A percentile compares a stretch with the other conserved stretches of the same genome.
These are phyloP conservation scores for Fusarium sp. DNA, from an alignment of 2,329 filamentous ascomycete genomes.

Conservation along the genomic window DNA sequence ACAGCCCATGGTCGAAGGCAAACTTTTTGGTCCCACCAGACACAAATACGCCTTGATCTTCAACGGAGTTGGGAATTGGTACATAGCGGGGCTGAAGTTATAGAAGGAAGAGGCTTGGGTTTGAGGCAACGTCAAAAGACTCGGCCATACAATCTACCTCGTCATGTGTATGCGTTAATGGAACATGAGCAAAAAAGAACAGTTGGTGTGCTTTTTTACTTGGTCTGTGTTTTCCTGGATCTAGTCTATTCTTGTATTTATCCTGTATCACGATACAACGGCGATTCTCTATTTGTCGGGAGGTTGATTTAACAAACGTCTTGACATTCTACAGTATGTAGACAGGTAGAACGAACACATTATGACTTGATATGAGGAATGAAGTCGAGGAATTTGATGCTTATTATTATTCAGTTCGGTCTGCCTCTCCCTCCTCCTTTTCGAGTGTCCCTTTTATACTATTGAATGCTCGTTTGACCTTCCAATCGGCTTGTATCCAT, in stretches of 20 bases:
- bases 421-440: constrained; percentile 24
- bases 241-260: constrained; percentile 43
- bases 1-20: constrained; percentile 19
- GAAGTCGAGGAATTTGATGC: neutral
- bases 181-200: constrained; percentile 47
- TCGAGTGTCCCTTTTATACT: constrained; percentile 11
- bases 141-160: constrained; percentile 26
- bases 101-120: constrained; percentile 12
- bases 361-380: constrained; percentile 6
- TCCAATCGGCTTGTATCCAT: neutral
- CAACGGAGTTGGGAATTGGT: constrained; percentile 30
- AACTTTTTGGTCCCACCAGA: constrained; percentile 20
- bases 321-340: neutral
- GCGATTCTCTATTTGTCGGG: constrained; percentile 42
- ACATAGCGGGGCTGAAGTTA: constrained; percentile 24
- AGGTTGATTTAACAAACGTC: constrained; percentile 25
- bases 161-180: constrained; percentile 48
- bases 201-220: constrained; percentile 39
- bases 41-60: constrained; percentile 17
- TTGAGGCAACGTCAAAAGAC: constrained; percentile 13
- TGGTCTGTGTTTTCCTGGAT: constrained; percentile 30
- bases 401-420: constrained; percentile 24
- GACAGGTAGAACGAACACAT: constrained; percentile 8
- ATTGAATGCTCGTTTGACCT: constrained; percentile 2
- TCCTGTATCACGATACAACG: constrained; percentile 44